phyloP scores from a whole-genome alignment of 441 rosid species.

The Populus hybrid region DNA sequence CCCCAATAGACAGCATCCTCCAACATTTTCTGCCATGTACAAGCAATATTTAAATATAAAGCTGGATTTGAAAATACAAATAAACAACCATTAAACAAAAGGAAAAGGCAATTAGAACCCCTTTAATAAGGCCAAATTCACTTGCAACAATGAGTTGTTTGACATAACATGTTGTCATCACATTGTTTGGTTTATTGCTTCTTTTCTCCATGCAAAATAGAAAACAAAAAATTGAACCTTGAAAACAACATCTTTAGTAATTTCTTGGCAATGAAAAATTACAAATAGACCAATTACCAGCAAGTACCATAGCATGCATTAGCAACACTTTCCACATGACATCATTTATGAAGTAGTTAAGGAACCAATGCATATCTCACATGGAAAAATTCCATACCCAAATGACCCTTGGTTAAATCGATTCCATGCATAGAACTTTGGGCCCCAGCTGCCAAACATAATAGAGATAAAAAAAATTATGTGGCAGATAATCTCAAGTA shows the following conservation, averaged over 20 bases:
- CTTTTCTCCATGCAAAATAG: background rate
- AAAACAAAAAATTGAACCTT: background rate
- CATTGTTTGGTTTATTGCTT: background rate
- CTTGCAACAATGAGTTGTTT: background rate
- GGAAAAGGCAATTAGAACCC: background rate
- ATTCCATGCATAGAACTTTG: conserved; percentile 54
- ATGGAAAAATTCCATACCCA: conserved; percentile 41
- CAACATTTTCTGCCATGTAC: conserved; percentile 62
- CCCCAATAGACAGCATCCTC: conserved; percentile 82
- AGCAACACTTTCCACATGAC: conserved; percentile 7
- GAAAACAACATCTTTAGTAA: background rate
- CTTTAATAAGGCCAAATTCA: background rate
- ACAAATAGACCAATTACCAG: background rate
- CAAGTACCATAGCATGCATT: background rate
- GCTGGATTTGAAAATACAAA: background rate
- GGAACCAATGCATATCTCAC: conserved; percentile 30
- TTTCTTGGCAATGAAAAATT: background rate
- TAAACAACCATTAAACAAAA: background rate
- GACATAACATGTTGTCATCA: background rate
- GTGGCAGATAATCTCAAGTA: conserved; percentile 5
- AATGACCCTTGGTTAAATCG: conserved; percentile 56
- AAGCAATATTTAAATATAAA: background rate
- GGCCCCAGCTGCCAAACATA: conserved; percentile 56
- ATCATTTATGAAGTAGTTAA: conserved; percentile 7
- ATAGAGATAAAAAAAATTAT: conserved; percentile 1